Evolutionary conservation across 257 asterid species (phyloP).

Genomic region (Lycium ferocissimum): DNA sequence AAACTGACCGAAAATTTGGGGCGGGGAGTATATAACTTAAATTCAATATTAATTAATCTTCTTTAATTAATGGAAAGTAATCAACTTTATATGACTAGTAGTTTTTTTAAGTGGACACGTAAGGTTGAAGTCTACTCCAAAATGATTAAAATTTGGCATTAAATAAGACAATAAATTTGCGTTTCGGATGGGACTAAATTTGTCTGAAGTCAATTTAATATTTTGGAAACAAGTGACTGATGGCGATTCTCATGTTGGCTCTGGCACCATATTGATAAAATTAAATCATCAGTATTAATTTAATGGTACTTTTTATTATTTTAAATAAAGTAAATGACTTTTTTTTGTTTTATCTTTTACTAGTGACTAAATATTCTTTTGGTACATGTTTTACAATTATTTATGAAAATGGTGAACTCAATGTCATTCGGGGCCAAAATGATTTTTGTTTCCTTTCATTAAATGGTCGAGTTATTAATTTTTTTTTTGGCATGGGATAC

Average conservation of each 20-base stretch:
- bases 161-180: not conserved
- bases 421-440: not conserved
- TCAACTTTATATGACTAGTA: slow-evolving; percentile 23
- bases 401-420: not conserved
- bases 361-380: not conserved
- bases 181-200: not conserved
- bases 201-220: not conserved
- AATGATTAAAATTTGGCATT: not conserved
- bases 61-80: slow-evolving; percentile 22
- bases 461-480: not conserved
- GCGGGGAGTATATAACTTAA: not conserved
- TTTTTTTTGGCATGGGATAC: not conserved
- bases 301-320: not conserved
- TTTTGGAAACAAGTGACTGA: not conserved
- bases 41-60: not conserved
- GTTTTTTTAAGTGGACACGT: not conserved
- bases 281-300: not conserved
- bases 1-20: too few relatives aligned
- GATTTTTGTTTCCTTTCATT: slow-evolving; percentile 15
- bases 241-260: not conserved
- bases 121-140: slow-evolving; percentile 25
- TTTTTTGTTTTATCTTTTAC: not conserved
- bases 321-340: not conserved
- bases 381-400: not conserved
- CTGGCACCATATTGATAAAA: not conserved